Evolutionary conservation across 2,329 filamentous ascomycete species (phyloP).

Genomic region (Aspergillus quadricinctus): DNA sequence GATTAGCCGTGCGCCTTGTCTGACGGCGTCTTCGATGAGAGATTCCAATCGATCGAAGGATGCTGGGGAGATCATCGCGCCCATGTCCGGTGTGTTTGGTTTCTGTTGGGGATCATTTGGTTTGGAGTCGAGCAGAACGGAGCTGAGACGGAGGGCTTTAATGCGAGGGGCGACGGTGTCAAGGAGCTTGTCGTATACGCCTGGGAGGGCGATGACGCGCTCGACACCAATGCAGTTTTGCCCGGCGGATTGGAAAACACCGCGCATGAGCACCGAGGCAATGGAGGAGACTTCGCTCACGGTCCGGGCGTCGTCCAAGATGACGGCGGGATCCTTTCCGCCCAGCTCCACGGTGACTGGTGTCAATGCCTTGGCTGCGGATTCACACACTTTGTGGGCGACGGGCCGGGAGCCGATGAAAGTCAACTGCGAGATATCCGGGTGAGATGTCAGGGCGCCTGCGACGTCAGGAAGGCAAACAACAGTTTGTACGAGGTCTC

Average conservation of each 20-base stretch:
- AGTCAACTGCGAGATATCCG: constrained; percentile 79
- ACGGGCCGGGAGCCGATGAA: constrained; percentile 91
- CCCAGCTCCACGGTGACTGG: constrained; percentile 88
- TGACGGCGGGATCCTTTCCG: constrained; percentile 87
- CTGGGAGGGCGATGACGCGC: constrained; percentile 75
- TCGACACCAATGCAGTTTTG: constrained; percentile 99
- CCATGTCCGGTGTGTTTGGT: constrained; percentile 60
- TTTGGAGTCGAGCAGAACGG: constrained; percentile 52
- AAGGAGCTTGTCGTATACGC: constrained; percentile 71
- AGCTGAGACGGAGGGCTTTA: constrained; percentile 69
- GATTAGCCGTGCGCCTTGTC: constrained; percentile 72
- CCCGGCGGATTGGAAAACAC: constrained; percentile 89
- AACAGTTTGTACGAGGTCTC: constrained; percentile 76
- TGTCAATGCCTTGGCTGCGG: constrained; percentile 79
- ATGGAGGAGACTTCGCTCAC: constrained; percentile 62
- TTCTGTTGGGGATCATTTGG: constrained; percentile 15
- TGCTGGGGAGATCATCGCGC: constrained; percentile 79
- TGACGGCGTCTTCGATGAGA: constrained; percentile 73
- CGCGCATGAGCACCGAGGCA: constrained; percentile 78
- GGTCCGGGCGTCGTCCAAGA: constrained; percentile 71
- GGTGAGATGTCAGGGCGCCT: constrained; percentile 76
- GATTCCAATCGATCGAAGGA: constrained; percentile 71
- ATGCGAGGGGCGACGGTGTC: constrained; percentile 69
- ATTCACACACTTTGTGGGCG: constrained; percentile 81
- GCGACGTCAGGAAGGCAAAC: constrained; percentile 86